Evolutionary conservation across 176 grass and related monocot genomes (phyloP), one percentile per base, ranked within the genome.

Genomic region (Paspalum notatum): DNA sequence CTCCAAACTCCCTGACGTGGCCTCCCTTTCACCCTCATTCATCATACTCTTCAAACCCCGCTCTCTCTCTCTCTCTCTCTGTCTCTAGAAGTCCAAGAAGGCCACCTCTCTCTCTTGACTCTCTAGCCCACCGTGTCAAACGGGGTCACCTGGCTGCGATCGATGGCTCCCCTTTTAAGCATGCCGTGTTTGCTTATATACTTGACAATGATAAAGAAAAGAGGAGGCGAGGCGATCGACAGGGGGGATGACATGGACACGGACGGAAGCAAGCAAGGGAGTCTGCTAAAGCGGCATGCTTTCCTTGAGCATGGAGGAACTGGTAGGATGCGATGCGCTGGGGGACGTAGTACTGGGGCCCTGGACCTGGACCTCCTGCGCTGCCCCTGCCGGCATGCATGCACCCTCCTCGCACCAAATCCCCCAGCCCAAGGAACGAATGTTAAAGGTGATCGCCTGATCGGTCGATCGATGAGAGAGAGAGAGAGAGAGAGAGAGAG

Each of bases 221-320:
- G n/a, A 14, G 26, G 2, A 9, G 54, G 53, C 13, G 27, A 7
- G 62, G 44, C 12, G 67, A 26, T 32, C 14, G 63, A 66, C 50
- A 53, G 61, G 42, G 39, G 52, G 12, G 52, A 56, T 24, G 57
- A 41, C 18, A 21, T 48, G 71, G 17, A 62, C 25, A 21, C 8
- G 58, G 43, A 64, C 58, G 59, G 16, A 13, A 78, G 59, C 26
- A 55, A 55, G 79, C 48, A 75, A 75, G 61, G 27, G 42, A n/a
- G 41, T 59, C 62, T 64, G 55, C 37, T 53, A 72, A 85, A 87
- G 75, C 38, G 46, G 21, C 86, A 62, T 85, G 45, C 92, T 89
- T 94, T 94, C 78, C 92, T 87, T 94, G 87, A 53, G 61, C 80
- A 85, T 73, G 66, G 84, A 90, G 89, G 86, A 94, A 94, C 74